phyloP scores from a whole-genome alignment of 352 stramenopile genomes.

The Pythium folliculosum region DNA sequence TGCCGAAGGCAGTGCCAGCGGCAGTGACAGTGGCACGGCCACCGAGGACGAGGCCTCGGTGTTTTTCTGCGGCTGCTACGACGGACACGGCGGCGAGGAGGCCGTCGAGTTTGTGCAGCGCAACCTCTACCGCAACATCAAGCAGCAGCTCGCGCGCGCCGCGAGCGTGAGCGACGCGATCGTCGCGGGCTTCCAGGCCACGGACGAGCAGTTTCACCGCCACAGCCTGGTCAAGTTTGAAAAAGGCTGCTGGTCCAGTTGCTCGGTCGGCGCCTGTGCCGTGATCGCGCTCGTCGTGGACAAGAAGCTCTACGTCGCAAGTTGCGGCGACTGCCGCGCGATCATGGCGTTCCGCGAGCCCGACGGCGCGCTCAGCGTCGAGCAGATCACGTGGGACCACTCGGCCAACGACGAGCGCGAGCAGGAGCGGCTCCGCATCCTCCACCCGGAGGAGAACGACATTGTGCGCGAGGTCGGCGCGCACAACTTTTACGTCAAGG shows the following conservation, averaged over 20 bases:
- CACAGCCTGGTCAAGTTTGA: conserved; percentile 55
- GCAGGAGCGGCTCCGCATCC: conserved; percentile 50
- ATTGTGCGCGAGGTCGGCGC: conserved; percentile 70
- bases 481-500: conserved; percentile 73
- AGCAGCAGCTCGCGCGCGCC: conserved; percentile 30
- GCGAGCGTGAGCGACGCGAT: conserved; percentile 49
- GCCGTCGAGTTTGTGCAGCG: conserved; percentile 71
- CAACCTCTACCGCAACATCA: conserved; percentile 63
- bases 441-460: conserved; percentile 68
- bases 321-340: conserved; percentile 64
- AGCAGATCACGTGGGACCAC: conserved; percentile 71
- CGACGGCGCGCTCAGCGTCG: conserved; percentile 49
- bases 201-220: conserved; percentile 61
- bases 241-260: conserved; percentile 55
- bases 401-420: conserved; percentile 65
- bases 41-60: conserved; percentile 27
- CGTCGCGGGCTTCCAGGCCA: conserved; percentile 56
- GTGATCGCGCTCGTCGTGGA: conserved; percentile 60
- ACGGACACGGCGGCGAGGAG: conserved; percentile 64
- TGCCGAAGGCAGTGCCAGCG: too few relatives aligned
- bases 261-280: conserved; percentile 62
- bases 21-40: too few relatives aligned
- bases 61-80: conserved; percentile 77
- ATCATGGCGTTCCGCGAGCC: conserved; percentile 65
- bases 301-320: conserved; percentile 60